These are phyloP conservation scores for Tolypocladium album DNA, from an alignment of 2,329 filamentous ascomycete species.

Conservation along the genomic window DNA sequence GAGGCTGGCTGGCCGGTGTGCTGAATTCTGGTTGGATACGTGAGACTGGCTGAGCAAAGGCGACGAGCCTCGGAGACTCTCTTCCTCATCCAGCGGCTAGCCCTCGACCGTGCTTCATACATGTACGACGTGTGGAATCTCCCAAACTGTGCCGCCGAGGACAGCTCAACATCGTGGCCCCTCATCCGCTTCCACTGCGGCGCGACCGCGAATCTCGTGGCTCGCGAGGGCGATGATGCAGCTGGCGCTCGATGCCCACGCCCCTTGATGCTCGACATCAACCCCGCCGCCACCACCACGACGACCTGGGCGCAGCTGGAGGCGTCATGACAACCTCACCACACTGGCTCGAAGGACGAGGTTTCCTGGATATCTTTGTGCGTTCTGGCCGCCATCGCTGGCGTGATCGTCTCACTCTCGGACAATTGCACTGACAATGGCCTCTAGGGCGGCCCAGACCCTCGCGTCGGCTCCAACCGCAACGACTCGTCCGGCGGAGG, in stretches of 20 bases:
- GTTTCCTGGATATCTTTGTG: conserved; percentile 4
- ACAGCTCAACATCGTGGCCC: not conserved
- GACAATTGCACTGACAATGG: not conserved
- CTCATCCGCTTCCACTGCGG: not conserved
- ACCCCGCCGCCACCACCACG: not conserved
- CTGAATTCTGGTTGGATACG: not conserved
- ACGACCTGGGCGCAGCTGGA: not conserved
- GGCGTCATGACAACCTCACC: not conserved
- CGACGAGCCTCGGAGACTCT: not conserved
- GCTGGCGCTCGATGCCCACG: not conserved
- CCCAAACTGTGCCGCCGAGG: not conserved
- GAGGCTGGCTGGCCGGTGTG: not conserved
- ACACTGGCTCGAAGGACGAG: not conserved
- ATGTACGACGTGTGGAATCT: not conserved
- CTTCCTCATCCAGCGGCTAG: not conserved
- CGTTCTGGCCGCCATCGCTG: not conserved
- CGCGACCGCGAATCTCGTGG: not conserved
- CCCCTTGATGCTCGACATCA: conserved; percentile 1
- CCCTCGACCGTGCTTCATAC: not conserved
- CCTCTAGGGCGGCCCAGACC: conserved; percentile 11
- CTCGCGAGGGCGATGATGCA: conserved; percentile 1
- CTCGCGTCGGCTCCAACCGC: conserved; percentile 22
- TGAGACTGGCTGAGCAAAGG: not conserved
- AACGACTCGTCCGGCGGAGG: conserved; percentile 20
- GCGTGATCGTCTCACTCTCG: too few relatives aligned